Conservation (phyloP, 129 eudicot genomes). For the Ambrosia artemisiifolia region DNA sequence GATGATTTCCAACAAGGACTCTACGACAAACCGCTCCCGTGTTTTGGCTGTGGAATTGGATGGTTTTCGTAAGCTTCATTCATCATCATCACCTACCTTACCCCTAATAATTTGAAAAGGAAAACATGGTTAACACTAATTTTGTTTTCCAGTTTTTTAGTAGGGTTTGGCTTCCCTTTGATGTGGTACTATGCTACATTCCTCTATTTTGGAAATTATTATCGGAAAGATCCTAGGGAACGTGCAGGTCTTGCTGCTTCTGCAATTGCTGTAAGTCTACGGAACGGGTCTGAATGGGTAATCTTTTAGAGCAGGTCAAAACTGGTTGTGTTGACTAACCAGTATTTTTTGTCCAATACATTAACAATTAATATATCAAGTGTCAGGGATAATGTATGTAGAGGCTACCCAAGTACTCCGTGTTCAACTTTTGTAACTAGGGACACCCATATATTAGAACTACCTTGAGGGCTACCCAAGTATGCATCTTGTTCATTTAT, state of each 20-base stretch:
- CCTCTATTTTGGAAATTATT: constrained; percentile 82
- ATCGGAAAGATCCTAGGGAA: constrained; percentile 96
- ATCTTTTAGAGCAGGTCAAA: neutral
- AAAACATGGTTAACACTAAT: neutral
- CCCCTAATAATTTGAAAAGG: neutral
- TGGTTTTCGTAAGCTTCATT: constrained; percentile 84
- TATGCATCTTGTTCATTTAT: neutral
- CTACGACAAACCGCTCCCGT: constrained; percentile 89
- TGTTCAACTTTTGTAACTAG: neutral
- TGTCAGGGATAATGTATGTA: neutral
- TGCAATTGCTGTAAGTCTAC: constrained; percentile 70
- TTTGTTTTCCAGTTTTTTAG: constrained; percentile 50
- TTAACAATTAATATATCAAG: neutral
- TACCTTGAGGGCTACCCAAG: neutral
- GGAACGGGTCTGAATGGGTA: neutral
- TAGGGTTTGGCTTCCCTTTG: constrained; percentile 70
- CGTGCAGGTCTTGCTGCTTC: constrained; percentile 99
- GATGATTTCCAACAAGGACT: constrained; percentile 72
- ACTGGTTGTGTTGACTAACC: too few relatives aligned
- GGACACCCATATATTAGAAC: neutral
- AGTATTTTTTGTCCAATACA: too few relatives aligned
- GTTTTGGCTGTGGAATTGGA: constrained; percentile 98
- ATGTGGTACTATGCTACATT: constrained; percentile 91
- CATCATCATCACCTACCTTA: constrained; percentile 1
- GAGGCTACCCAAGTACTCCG: neutral